Base-by-base conservation (phyloP, 805 yeast species). In the Candida mattraensis region DNA sequence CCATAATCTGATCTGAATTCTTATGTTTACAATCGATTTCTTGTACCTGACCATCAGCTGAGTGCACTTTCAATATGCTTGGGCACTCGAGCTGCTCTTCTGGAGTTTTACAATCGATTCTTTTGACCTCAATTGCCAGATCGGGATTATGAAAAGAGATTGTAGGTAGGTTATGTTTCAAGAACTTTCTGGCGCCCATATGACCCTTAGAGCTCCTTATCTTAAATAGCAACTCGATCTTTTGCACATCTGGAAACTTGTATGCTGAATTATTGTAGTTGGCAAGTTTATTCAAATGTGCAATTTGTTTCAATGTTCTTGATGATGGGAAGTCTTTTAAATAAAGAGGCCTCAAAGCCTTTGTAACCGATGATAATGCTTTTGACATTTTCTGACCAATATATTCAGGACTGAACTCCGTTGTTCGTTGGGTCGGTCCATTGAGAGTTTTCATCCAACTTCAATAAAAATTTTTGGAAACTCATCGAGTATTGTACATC, bases 111-210 rank as follows among this genome's bases (percentile, higher is more conserved):
- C 60, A 64, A 28, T 67, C 64, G 28, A 83, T 68, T 47, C 88
- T 68, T 10, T 72, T 64, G 22, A 87, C 81, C 16, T 71, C 68
- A 37, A 87, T 77, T 16, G 76, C 72, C 18, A 84, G 53, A 28
- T 66, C 64, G n/a, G 91, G 89, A 59, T 88, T 88, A 64, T 87
- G 89, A 60, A 84, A 88, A 56, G 78, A 80, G 44, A 88, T 69
- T 5, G 88, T 78, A 17, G 93, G 94, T 39, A 88, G 66, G 61
- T 78, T 74, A 33, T 69, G 64, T 49, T 75, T 76, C 93, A 94
- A 85, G 61, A 88, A 86, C 47, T 74, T 73, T 50, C 80, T 76
- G 37, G 84, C 74, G 2, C 89, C 89, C 63, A 72, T 68, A 49
- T 81, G 79, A 1, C 85, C 83, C 45, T 67, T 58, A 19, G 67